phyloP scores from a whole-genome alignment of 140 eudicot species.

The Anethum foeniculum region DNA sequence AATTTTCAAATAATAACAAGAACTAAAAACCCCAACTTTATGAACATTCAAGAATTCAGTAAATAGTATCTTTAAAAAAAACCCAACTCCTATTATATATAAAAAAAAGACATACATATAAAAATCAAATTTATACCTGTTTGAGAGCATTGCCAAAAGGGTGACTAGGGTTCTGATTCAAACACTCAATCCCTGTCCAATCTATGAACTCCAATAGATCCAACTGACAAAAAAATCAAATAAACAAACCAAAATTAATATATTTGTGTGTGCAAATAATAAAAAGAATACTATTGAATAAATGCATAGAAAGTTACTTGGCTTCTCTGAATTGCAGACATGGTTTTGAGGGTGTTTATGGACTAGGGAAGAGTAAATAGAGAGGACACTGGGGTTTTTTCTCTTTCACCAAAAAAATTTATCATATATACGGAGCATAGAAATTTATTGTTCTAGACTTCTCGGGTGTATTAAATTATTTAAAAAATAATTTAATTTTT shows the following conservation, averaged over 20 bases:
- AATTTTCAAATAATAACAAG: background rate
- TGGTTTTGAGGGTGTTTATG: background rate
- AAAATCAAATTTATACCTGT: slow-evolving; percentile 36
- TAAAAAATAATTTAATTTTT: too few species aligned
- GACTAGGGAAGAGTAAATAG: too few species aligned
- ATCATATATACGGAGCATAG: too few species aligned
- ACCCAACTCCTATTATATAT: background rate
- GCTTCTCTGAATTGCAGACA: slow-evolving; percentile 41
- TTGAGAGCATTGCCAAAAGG: slow-evolving; percentile 74
- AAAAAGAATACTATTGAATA: background rate
- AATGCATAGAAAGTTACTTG: slow-evolving; percentile 28
- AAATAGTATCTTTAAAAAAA: background rate
- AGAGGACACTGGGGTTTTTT: too few species aligned
- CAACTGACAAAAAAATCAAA: slow-evolving; percentile 30
- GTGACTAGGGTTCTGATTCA: slow-evolving; percentile 61
- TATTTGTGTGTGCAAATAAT: background rate
- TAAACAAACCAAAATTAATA: background rate
- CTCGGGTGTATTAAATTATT: too few species aligned
- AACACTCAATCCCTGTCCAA: slow-evolving; percentile 91
- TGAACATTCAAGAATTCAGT: background rate
- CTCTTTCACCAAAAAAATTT: too few species aligned
- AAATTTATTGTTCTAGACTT: too few species aligned
- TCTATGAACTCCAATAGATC: slow-evolving; percentile 82
- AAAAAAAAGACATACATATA: background rate
- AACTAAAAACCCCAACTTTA: background rate